Base-by-base conservation (phyloP, 352 stramenopile species). In the Peronospora farinosa region DNA sequence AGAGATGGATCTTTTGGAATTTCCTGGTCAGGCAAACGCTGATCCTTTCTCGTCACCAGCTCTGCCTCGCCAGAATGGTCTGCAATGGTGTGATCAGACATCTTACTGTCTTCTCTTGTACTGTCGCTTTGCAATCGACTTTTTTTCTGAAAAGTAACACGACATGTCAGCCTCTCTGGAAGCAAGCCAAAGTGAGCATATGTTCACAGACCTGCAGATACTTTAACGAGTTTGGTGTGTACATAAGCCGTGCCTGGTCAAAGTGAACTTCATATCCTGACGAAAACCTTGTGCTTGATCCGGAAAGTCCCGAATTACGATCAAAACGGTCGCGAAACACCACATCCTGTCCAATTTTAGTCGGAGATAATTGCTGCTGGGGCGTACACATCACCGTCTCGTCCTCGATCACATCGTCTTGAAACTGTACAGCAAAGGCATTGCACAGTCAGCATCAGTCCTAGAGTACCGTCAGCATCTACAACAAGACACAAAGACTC, bases 211-310 rank as follows among this genome's bases (percentile, higher is more conserved):
- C 78, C 72, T 88, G 76, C 2, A 90, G 49, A 53, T 85, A 63
- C 47, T 82, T 88, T 33, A 86, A 51, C 31, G 76, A 84, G 47
- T 86, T 90, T 0, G 79, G 79, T 4, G 76, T 90, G 47, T 78
- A 83, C 16, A 66, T 64, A 2, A 77, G 55, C 8, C 67, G 63
- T 3, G 53, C 21, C 3, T 36, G 69, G 51, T 90, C 79, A 51
- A 88, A 76, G 47, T 88, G 72, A 5, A 88, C 54, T 21, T 89
- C 76, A 35, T 74, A 86, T 17, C 78, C 75, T 19, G 74, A 87
- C 19, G 74, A 86, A 45, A 76, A 50, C 21, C 64, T 65, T n/a
- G 78, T 86, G 17, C 57, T 63, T 21, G 66, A 70, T 60, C 56
- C 52, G 23, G 69, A 77, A n/a, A 74, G 39, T 23, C 53, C 53